phyloP scores from a whole-genome alignment of 768 basidiomycete species.

The Mycena polygramma region DNA sequence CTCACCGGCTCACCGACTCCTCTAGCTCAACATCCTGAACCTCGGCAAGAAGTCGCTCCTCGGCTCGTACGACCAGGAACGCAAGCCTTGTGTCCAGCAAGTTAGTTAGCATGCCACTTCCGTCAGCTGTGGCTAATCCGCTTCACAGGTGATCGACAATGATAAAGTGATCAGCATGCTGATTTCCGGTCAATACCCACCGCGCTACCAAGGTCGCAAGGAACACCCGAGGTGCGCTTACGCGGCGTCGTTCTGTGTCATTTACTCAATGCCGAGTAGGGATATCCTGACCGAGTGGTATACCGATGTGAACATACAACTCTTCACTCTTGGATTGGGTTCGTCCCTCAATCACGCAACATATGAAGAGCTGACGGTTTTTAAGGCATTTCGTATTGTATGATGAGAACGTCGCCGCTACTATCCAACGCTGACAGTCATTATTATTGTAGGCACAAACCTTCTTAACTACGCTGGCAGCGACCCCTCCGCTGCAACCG shows the following conservation, averaged over 20 bases:
- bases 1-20: not conserved
- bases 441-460: constrained; percentile 19
- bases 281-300: constrained; percentile 40
- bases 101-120: not conserved
- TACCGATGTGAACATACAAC: constrained; percentile 35
- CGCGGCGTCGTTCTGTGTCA: no score
- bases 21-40: constrained; percentile 34
- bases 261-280: constrained; percentile 2
- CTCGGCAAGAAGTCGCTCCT: constrained; percentile 34
- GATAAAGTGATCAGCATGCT: constrained; percentile 40
- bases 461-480: constrained; percentile 32
- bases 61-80: constrained; percentile 37
- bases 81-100: constrained; percentile 37
- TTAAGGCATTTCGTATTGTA: constrained; percentile 39
- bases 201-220: constrained; percentile 35
- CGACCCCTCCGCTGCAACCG: constrained; percentile 35
- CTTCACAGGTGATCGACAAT: constrained; percentile 37
- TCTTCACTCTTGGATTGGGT: constrained; percentile 39
- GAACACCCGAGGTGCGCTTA: constrained; percentile 35
- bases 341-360: not conserved
- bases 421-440: not conserved
- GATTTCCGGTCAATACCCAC: constrained; percentile 39
- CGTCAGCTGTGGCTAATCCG: not conserved
- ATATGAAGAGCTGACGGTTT: not conserved
- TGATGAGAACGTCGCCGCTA: not conserved